These are phyloP conservation scores for Calocera viscosa DNA, from an alignment of 768 basidiomycete genomes.

Conservation along the genomic window DNA sequence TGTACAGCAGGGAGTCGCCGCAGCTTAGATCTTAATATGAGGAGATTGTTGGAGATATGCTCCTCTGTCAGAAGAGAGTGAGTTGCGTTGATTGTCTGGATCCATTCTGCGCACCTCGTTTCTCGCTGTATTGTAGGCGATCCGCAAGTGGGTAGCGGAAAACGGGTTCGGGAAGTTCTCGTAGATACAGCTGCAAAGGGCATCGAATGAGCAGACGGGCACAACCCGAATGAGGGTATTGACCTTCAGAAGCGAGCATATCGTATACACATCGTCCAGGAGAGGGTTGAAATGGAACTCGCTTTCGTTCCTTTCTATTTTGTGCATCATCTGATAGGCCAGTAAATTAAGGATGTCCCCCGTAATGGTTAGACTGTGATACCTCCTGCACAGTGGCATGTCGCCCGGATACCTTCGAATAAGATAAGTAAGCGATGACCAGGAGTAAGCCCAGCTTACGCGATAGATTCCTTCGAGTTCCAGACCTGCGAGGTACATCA, in stretches of 20 bases:
- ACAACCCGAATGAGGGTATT: slow-evolving; percentile 18
- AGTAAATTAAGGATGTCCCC: background rate
- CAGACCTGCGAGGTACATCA: slow-evolving; percentile 16
- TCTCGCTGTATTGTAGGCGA: slow-evolving; percentile 66
- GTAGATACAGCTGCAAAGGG: slow-evolving; percentile 52
- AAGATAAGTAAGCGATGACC: background rate
- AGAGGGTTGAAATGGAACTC: slow-evolving; percentile 58
- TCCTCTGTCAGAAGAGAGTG: slow-evolving; percentile 37
- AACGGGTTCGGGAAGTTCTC: slow-evolving; percentile 80
- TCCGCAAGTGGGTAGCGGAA: slow-evolving; percentile 73
- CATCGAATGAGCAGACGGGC: background rate
- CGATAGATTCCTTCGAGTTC: slow-evolving; percentile 27
- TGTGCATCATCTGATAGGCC: slow-evolving; percentile 55
- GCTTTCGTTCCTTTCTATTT: slow-evolving; percentile 71
- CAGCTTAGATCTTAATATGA: slow-evolving; percentile 74
- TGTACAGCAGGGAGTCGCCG: slow-evolving; percentile 72
- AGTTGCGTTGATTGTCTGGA: background rate
- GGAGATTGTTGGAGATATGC: slow-evolving; percentile 57
- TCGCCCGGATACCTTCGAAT: slow-evolving; percentile 59
- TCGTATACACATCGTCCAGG: slow-evolving; percentile 67
- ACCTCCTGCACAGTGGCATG: slow-evolving; percentile 77
- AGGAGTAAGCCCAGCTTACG: slow-evolving; percentile 19
- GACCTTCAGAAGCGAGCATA: slow-evolving; percentile 77
- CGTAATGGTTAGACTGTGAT: slow-evolving; percentile 19
- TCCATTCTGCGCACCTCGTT: slow-evolving; percentile 40